Base-by-base conservation (phyloP, 2,329 filamentous ascomycete genomes). In the Fusarium neocosmosporiellum region DNA sequence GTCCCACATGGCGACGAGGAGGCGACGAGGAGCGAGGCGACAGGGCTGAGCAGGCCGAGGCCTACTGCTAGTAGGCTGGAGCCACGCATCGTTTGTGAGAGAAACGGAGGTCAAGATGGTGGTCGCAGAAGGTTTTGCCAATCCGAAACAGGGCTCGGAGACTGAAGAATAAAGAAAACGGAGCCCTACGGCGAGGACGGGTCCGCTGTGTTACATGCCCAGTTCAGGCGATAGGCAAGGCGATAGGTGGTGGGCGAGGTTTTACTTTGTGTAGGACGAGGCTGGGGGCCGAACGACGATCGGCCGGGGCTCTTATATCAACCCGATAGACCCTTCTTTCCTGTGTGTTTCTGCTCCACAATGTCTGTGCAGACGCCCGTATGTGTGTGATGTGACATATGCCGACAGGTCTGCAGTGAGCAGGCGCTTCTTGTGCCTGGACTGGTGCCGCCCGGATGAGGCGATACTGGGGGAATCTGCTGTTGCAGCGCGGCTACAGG, bases 1-100 rank as follows among this genome's bases (percentile, higher is more conserved):
- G 80, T 78, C 37, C 81, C 79, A 79, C 88, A 90, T 18, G 86
- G 84, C 24, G 88, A 90, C 36, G 80, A 80, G 0, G 82, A 73
- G 0, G 86, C 80, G 48, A 87, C 86, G 34, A 87, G 78, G 27
- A 90, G 74, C 8, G 81, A 78, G 18, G 58, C 68, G 13, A 65
- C 74, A 5, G 67, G 58, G 7, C 72, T 63, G 27, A 75, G 60
- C 22, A 76, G 31, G 59, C 71, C 59, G 34, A 79, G 46, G 53
- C 46, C 73, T 31, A 75, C 70, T 39, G 75, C 69, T 22, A 74
- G 39, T 18, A 75, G 65, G 4, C 61, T 50, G 8, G 59, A 29
- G n/a, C 54, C 34, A 37, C 27, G 71, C 72, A 70, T 73, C 11
- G 24, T 37, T 50, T 43, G 16, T 20, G 37, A 43, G 27, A 46